Base-by-base conservation (phyloP, 2,329 filamentous ascomycete genomes). In the Xylariaceae sp. region DNA sequence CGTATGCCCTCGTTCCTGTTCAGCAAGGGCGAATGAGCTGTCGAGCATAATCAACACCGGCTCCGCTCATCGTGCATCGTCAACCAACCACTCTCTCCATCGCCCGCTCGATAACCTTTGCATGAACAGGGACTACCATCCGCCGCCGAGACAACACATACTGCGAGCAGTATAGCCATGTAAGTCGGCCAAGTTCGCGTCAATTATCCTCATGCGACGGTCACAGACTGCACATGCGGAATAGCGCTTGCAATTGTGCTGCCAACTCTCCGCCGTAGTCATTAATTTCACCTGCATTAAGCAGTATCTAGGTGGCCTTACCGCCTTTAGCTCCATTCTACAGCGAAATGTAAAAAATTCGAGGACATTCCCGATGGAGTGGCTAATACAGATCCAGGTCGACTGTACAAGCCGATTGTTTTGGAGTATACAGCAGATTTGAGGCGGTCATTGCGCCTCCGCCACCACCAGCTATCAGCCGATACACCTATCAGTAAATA, bases 1-100 rank as follows among this genome's bases (percentile, higher is more conserved):
- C 22, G 22, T 28, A 4, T 7, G 7, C 44, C 50, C 40, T 12
- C 42, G 31, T 41, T 45, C 52, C 42, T 40, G 45, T 45, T 40
- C 16, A 10, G 31, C 45, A 39, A 49, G 45, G 50, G 40, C 60
- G 48, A 65, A 65, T 62, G 57, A 59, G 51, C 57, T 48, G 50
- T 40, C 16, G 42, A 47, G 44, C 36, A 42, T 45, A 41, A 18
- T 33, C 51, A 50, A 44, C 48, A 17, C 48, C 53, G 48, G 42
- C 47, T 53, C 57, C 54, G 48, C 57, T 55, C 50, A 33, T 40
- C 48, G 43, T 53, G 44, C 49, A 45, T 56, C 47, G 46, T 51
- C 46, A 53, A 51, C 54, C 55, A 59, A 51, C 57, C 54, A 43
- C 31, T 45, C 41, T 18, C 38, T 39, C 41, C 41, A 22, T 38